Percentiles rank a stretch among this genome's conserved stretches.
phyloP scores from a whole-genome alignment of 2,329 filamentous ascomycete genomes.

The Bretziella fagacearum region DNA sequence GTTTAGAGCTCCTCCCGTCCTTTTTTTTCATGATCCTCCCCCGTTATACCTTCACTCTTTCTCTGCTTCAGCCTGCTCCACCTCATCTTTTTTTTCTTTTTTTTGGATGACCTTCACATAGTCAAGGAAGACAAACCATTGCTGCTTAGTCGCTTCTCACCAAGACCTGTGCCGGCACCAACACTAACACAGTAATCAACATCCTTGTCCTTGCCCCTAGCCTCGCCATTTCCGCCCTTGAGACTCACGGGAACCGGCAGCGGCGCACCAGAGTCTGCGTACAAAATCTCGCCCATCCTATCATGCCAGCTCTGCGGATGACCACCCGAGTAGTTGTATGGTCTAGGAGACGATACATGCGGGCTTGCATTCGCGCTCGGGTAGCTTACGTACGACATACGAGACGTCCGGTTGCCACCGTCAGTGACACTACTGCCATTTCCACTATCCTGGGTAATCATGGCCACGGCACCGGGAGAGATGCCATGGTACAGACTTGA shows the following conservation, averaged over 20 bases:
- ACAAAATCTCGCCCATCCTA: slow-evolving; percentile 9
- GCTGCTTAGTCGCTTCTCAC: neutral
- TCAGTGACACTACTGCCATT: neutral
- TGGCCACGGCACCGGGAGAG: neutral
- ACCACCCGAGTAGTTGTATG: neutral
- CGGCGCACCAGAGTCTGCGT: slow-evolving; percentile 4
- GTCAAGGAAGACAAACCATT: slow-evolving; percentile 2
- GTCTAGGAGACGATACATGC: too few species aligned
- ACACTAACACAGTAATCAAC: neutral
- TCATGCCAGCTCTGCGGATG: slow-evolving; percentile 6
- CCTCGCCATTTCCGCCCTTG: neutral
- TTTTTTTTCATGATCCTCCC: too few species aligned
- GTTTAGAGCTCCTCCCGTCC: too few species aligned
- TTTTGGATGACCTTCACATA: neutral
- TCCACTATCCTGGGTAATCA: neutral
- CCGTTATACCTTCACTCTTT: neutral
- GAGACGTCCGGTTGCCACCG: too few species aligned
- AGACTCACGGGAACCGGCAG: slow-evolving; percentile 1
- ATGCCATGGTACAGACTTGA: slow-evolving; percentile 1
- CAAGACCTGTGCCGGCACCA: neutral
- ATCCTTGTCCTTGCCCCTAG: neutral
- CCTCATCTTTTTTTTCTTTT: neutral
- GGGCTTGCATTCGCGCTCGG: too few species aligned
- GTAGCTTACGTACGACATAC: too few species aligned
- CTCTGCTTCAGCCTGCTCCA: neutral